A percentile compares a stretch with the other conserved stretches of the same genome.
These are phyloP conservation scores for Cucurbita argyrosperma DNA, from an alignment of 306 rosid species.

Conservation along the genomic window DNA sequence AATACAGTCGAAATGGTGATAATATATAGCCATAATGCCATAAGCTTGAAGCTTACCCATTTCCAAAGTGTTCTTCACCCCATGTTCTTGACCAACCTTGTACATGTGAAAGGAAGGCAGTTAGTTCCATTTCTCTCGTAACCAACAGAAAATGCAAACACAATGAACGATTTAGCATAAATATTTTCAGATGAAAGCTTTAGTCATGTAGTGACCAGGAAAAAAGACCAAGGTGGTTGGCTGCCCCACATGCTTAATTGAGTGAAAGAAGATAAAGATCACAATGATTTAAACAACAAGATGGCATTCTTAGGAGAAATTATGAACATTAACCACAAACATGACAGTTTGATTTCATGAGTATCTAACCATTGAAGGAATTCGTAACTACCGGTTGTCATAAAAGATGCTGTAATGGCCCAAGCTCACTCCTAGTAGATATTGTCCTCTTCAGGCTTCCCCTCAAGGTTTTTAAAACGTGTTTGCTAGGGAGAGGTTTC, in stretches of 20 bases:
- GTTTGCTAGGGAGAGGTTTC: too few relatives aligned
- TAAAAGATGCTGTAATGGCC: not conserved
- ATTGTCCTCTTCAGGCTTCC: not conserved
- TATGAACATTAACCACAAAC: not conserved
- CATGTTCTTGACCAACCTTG: conserved; percentile 99
- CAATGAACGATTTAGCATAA: not conserved
- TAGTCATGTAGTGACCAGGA: not conserved
- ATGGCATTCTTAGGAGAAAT: not conserved
- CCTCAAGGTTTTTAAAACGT: too few relatives aligned
- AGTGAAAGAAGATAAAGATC: not conserved
- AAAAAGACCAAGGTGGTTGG: not conserved
- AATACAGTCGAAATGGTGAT: not conserved
- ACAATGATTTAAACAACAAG: not conserved
- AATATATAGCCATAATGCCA: not conserved
- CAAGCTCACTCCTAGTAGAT: not conserved
- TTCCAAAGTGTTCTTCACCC: conserved; percentile 99
- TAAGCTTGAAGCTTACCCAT: conserved; percentile 42
- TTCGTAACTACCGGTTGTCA: not conserved
- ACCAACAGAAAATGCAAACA: not conserved
- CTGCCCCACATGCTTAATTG: not conserved
- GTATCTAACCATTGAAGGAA: not conserved
- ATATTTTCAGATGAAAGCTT: not conserved
- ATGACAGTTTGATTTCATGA: not conserved
- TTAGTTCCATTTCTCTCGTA: conserved; percentile 7
- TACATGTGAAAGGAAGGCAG: conserved; percentile 10